Evolutionary conservation across 106 monocot species (phyloP).

Genomic region (Acorus calamus): DNA sequence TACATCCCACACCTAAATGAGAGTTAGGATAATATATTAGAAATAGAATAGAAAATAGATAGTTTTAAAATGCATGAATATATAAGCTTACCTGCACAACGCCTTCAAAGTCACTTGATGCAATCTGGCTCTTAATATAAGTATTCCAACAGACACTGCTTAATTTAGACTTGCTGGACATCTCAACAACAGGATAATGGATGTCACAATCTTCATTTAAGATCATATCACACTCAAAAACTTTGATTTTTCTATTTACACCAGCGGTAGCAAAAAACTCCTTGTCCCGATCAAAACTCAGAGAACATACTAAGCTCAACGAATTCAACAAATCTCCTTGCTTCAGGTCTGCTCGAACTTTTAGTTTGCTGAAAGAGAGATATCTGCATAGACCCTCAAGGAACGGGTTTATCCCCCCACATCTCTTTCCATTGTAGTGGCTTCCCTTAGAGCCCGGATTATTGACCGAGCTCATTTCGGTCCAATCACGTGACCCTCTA

Average conservation of each 20-base stretch:
- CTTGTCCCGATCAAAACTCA: slow-evolving; percentile 84
- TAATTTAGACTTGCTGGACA: slow-evolving; percentile 59
- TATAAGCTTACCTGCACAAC: slow-evolving; percentile 64
- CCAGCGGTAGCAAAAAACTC: slow-evolving; percentile 92
- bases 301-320: slow-evolving; percentile 74
- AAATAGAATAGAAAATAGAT: not conserved
- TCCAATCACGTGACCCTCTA: slow-evolving; percentile 28
- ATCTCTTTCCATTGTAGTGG: slow-evolving; percentile 8
- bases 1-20: slow-evolving; percentile 79
- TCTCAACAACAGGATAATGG: slow-evolving; percentile 93
- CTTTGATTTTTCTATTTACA: slow-evolving; percentile 86
- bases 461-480: slow-evolving; percentile 51
- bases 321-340: slow-evolving; percentile 77
- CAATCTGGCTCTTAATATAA: slow-evolving; percentile 95
- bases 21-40: not conserved
- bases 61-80: not conserved
- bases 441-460: slow-evolving; percentile 25
- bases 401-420: slow-evolving; percentile 72
- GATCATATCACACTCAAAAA: slow-evolving; percentile 80
- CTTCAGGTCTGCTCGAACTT: slow-evolving; percentile 56
- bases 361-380: slow-evolving; percentile 68
- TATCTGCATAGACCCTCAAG: slow-evolving; percentile 72
- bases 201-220: slow-evolving; percentile 63
- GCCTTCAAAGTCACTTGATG: slow-evolving; percentile 98
- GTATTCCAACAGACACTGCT: slow-evolving; percentile 94